Percentiles rank a stretch among this genome's conserved stretches.
phyloP scores from a whole-genome alignment of 176 grass and related monocot genomes.

The Aegilops sharonensis region DNA sequence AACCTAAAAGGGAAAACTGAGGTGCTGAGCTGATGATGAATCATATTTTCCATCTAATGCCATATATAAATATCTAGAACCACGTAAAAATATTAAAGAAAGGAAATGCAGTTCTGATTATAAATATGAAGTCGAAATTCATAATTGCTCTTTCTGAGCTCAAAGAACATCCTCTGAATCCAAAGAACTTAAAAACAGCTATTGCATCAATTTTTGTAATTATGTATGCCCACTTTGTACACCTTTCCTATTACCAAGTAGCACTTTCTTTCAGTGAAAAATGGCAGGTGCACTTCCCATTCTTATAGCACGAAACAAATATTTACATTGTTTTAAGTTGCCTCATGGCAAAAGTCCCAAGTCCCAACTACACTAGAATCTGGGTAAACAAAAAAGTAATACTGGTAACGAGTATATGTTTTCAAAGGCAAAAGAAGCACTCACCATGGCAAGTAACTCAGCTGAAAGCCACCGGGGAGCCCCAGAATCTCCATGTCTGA shows the following conservation, averaged over 20 bases:
- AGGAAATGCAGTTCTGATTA: background rate
- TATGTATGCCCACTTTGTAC: background rate
- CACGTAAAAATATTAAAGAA: background rate
- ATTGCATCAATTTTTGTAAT: background rate
- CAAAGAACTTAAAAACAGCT: background rate
- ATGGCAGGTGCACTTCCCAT: background rate
- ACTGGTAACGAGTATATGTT: background rate
- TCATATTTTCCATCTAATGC: background rate
- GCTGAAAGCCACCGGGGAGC: constrained; percentile 58
- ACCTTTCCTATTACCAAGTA: background rate
- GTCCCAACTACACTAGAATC: background rate
- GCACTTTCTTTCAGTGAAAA: background rate
- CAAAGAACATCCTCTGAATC: background rate
- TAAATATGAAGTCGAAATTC: background rate
- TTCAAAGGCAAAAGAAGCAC: constrained; percentile 28
- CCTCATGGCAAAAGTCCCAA: background rate
- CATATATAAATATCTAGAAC: constrained; percentile 10
- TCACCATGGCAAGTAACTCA: constrained; percentile 64
- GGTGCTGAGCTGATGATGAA: background rate
- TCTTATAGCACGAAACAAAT: background rate
- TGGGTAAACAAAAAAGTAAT: background rate
- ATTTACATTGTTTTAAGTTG: background rate
- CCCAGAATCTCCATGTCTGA: constrained; percentile 18
- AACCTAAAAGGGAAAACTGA: constrained; percentile 46
- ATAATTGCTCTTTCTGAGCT: background rate